These are phyloP conservation scores for Starmera caribaea DNA, from an alignment of 805 yeast genomes.

Conservation along the genomic window DNA sequence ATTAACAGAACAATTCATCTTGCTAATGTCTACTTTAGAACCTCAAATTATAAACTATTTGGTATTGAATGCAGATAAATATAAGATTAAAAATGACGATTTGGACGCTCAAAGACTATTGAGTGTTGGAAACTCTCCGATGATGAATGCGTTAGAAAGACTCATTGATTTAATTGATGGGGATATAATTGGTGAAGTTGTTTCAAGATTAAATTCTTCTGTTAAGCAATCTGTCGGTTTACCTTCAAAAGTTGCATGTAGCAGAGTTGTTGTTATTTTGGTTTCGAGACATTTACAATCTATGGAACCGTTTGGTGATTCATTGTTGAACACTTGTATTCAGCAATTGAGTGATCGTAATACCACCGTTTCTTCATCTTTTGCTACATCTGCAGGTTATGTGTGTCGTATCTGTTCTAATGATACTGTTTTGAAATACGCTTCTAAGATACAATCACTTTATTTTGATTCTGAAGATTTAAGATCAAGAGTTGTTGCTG, in stretches of 20 bases:
- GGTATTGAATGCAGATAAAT: constrained; percentile 81
- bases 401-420: constrained; percentile 52
- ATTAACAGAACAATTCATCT: constrained; percentile 58
- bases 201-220: constrained; percentile 41
- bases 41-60: constrained; percentile 85
- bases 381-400: constrained; percentile 75
- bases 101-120: constrained; percentile 72
- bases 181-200: constrained; percentile 23
- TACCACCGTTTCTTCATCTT: constrained; percentile 62
- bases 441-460: constrained; percentile 35
- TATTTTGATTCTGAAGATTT: constrained; percentile 54
- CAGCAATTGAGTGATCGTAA: constrained; percentile 62
- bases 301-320: constrained; percentile 45
- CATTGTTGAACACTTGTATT: constrained; percentile 46
- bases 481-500: constrained; percentile 40
- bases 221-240: constrained; percentile 72
- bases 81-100: constrained; percentile 58
- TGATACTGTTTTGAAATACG: constrained; percentile 43
- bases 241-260: constrained; percentile 84
- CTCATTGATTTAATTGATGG: constrained; percentile 51
- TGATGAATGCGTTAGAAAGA: constrained; percentile 78
- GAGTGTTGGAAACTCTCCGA: constrained; percentile 71
- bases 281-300: constrained; percentile 44
- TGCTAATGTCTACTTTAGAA: constrained; percentile 76
- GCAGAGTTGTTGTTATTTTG: constrained; percentile 59